Base-by-base conservation (phyloP, 2,329 filamentous ascomycete species). In the Rutstroemia sp. region DNA sequence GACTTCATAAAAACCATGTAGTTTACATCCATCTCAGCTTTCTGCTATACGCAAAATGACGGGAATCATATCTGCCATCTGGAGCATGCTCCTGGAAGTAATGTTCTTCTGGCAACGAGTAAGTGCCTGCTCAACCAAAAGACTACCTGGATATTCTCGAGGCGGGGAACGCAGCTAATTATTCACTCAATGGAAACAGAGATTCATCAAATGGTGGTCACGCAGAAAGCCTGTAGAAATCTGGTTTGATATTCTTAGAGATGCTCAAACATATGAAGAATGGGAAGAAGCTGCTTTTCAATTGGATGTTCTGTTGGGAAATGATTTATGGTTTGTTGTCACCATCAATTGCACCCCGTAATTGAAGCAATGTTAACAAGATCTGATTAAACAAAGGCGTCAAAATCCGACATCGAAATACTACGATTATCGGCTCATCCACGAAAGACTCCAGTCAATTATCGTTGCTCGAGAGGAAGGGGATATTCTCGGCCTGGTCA, bases 381-480 rank as follows among this genome's bases (percentile, higher is more conserved):
- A 25, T 19, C 14, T 3, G 6, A 50, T 36, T 16, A 25, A 54
- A 54, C 36, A 27, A 63, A 90, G 88, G 88, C 87, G 91, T 57
- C 87, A 91, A 66, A 89, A 91, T 65, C 84, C 88, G 5, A 84
- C 84, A 9, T 92, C 86, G 63, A 85, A 84, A 65, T 82, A 88
- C 72, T 96, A 96, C 71, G 90, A 96, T 71, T 92, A 89, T 76
- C 80, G 84, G 54, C 83, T 96, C 58, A 94, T 96, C 63, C 81
- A 87, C 67, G 82, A 89, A 67, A 83, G 91, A 19, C 76, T 92
- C 46, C 80, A 85, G 64, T 84, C 83, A 42, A 81, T 95, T 57
- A 80, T 85, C 59, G 77, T 79, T 49, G 86, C 87, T 5, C 81
- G 86, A 34, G 83, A 88, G 64, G 79, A 84, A 46, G 82, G 83